Base-by-base conservation (phyloP, 2,329 filamentous ascomycete species). In the Harringtonia aguacate region DNA sequence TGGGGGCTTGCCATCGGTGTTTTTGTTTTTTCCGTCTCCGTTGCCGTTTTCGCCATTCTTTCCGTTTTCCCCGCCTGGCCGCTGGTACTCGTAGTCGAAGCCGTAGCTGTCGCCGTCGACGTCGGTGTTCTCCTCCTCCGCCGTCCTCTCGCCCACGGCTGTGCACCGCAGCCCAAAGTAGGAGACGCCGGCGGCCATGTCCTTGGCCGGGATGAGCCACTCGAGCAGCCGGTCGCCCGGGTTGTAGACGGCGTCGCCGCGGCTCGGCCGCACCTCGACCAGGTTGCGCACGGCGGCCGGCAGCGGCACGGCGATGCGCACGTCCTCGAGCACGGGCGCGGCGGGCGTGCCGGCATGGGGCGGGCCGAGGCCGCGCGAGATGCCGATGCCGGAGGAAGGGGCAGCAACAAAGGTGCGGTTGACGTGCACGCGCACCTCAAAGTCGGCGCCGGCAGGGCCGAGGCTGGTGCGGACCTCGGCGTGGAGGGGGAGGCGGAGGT, bases 391-490 rank as follows among this genome's bases (percentile, higher is more conserved):
- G 65, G 59, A 30, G 15, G 63, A 61, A 22, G 65, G 61, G 33
- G 61, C 50, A 48, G 60, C 48, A 52, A 67, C 56, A 48, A 86
- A 81, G 24, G 81, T 70, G 55, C 75, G 83, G 56, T 80, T 81
- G 34, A 87, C 72, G 47, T 79, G 77, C 21, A 95, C 61, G 41
- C 85, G 75, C 39, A 95, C 86, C 61, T 97, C 89, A 55, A 98
- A 97, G 44, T 97, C 92, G 7, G 82, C 77, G 2, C 86, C 88
- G 1, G 67, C 68, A 2, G 75, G 61, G 0, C 92, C 92, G 4
- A 95, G 69, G 0, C 81, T 79, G 2, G 88, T 90, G 54, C 81
- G 84, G 39, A 97, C 77, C 56, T 94, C 86, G 41, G 95, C 70
- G 39, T 73, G 79, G 4, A 92, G 83, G 0, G 92, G 92, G 6